Evolutionary conservation across 2,329 filamentous ascomycete genomes (phyloP).

Genomic region (Lachnellula willkommii): DNA sequence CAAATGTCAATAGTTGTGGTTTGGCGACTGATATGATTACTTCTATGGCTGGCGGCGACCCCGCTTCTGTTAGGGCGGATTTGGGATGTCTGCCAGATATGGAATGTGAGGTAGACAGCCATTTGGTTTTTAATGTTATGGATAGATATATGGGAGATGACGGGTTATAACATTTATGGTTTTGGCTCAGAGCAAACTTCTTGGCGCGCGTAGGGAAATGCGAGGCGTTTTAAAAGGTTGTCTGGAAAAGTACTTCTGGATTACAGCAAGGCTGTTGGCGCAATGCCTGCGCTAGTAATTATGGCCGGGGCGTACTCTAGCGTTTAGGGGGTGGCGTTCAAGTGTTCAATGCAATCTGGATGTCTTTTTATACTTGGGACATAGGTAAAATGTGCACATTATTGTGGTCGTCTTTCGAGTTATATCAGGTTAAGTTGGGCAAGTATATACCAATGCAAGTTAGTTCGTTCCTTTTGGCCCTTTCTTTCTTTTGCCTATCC

Average conservation of each 20-base stretch:
- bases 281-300: not conserved
- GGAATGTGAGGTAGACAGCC: constrained; percentile 40
- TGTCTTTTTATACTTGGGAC: too few species aligned
- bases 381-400: too few species aligned
- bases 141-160: constrained; percentile 36
- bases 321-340: not conserved
- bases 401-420: too few species aligned
- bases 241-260: too few species aligned
- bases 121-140: constrained; percentile 39
- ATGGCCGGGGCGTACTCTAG: not conserved
- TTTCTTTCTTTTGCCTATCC: too few species aligned
- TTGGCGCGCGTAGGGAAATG: too few species aligned
- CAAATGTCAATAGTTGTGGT: constrained; percentile 31
- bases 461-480: too few species aligned
- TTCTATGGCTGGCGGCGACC: constrained; percentile 36
- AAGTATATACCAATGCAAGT: too few species aligned
- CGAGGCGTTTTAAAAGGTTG: too few species aligned
- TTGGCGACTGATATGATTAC: constrained; percentile 42
- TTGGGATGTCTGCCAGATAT: constrained; percentile 36
- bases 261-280: not conserved
- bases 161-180: constrained; percentile 16
- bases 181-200: too few species aligned
- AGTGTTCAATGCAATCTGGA: not conserved
- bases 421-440: too few species aligned
- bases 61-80: constrained; percentile 34